phyloP scores from a whole-genome alignment of 2,329 filamentous ascomycete species.

The Phaeosphaeriaceae sp. region DNA sequence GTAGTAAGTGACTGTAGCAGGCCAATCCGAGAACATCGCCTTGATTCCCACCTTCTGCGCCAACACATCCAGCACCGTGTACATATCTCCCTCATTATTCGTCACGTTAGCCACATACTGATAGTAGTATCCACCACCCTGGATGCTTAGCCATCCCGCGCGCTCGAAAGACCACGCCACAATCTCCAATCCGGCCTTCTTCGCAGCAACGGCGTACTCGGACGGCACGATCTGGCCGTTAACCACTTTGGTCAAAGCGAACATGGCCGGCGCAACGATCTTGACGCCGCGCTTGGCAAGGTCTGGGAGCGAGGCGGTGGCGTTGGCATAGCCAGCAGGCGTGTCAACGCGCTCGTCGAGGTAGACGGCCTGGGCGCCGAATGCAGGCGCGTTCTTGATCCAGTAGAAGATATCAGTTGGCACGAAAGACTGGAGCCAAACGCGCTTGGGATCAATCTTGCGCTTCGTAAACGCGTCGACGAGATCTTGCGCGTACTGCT shows the following conservation, averaged over 20 bases:
- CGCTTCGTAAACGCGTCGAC: slow-evolving; percentile 52
- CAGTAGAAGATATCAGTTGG: slow-evolving; percentile 71
- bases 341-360: slow-evolving; percentile 67
- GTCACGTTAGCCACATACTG: slow-evolving; percentile 55
- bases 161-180: slow-evolving; percentile 75
- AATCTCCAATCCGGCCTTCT: slow-evolving; percentile 68
- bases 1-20: slow-evolving; percentile 72
- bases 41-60: slow-evolving; percentile 65
- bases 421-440: slow-evolving; percentile 70
- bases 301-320: slow-evolving; percentile 63
- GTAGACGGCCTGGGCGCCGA: slow-evolving; percentile 67
- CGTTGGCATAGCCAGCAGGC: slow-evolving; percentile 58
- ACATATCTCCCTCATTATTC: slow-evolving; percentile 70
- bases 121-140: slow-evolving; percentile 52
- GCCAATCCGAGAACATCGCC: slow-evolving; percentile 74
- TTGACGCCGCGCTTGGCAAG: slow-evolving; percentile 66
- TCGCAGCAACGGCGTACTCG: slow-evolving; percentile 67
- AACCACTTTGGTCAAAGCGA: slow-evolving; percentile 63
- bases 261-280: slow-evolving; percentile 69
- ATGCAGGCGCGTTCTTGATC: slow-evolving; percentile 67
- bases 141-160: slow-evolving; percentile 64
- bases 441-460: slow-evolving; percentile 48
- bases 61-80: slow-evolving; percentile 70
- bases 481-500: slow-evolving; percentile 69
- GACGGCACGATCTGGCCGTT: slow-evolving; percentile 67